Base-by-base conservation (phyloP, 2,329 filamentous ascomycete species). In the Talaromyces sp. region DNA sequence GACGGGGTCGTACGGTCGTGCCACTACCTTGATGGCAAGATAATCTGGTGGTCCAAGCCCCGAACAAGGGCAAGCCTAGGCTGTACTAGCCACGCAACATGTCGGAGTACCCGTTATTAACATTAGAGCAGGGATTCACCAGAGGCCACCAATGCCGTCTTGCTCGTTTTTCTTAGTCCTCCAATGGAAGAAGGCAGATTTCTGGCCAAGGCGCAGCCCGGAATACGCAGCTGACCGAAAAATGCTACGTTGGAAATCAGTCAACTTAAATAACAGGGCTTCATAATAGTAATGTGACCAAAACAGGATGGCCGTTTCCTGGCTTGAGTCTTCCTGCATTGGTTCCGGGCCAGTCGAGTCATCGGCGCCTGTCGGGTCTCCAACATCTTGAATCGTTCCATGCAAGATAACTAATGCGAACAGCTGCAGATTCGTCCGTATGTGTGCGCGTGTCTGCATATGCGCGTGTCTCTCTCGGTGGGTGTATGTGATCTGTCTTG, bases 381-480 rank as follows among this genome's bases (percentile, higher is more conserved):
- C 19, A 44, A 44, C 42, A 11, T 47, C 44, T 22, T 53, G 28
- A 53, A 30, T 30, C 27, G 25, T 30, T 30, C 25, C 27, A 53
- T 53, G 49, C 49, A 53, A 53, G 28, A 27, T 7, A 53, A 53
- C 49, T 53, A 53, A 53, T 53, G 49, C 49, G 49, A 53, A 53
- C 49, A 30, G 49, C 5, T 53, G 49, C 49, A 53, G 49, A 28
- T 53, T 53, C 27, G 15, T 30, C n/a, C 6, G 7, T 47, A 13
- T 39, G 36, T 39, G 17, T 39, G 22, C 22, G 25, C 6, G 25
- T 53, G 49, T 17, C 49, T 30, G 27, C 22, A 22, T 47, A 47
- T 22, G 19, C 10, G n/a, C n/a, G 9, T 11, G 19, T 47, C 4
- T 36, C 33, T 36, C 33, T 36, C 11, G 13, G 33, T 15, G 9